phyloP scores from a whole-genome alignment of 2,329 filamentous ascomycete genomes.

The Alternaria novae-zelandiae region DNA sequence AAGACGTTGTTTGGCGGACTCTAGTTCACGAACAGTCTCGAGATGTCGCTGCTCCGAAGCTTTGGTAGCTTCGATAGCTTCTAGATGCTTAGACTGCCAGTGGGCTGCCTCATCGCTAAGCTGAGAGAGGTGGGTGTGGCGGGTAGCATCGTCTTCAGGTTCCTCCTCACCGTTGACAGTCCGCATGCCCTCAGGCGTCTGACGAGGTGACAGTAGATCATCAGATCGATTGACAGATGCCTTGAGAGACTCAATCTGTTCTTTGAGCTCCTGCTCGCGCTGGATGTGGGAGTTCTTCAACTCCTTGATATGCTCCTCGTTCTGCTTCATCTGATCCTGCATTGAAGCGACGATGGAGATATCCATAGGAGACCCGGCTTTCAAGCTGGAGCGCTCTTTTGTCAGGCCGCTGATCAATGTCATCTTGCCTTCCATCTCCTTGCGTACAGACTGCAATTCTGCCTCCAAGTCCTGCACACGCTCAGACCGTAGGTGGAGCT shows the following conservation, averaged over 20 bases:
- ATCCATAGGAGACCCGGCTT: conserved; percentile 79
- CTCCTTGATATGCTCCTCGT: conserved; percentile 75
- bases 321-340: conserved; percentile 86
- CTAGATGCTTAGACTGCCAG: conserved; percentile 79
- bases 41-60: conserved; percentile 75
- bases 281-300: conserved; percentile 75
- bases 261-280: conserved; percentile 76
- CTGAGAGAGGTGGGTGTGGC: conserved; percentile 66
- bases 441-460: conserved; percentile 81
- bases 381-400: conserved; percentile 88
- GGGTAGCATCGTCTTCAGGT: conserved; percentile 40
- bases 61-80: conserved; percentile 72
- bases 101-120: conserved; percentile 74
- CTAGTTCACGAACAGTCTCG: conserved; percentile 74
- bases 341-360: conserved; percentile 88
- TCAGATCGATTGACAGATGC: conserved; percentile 53
- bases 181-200: conserved; percentile 11
- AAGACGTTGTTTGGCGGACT: conserved; percentile 60
- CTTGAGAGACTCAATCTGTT: conserved; percentile 74
- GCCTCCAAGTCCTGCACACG: conserved; percentile 88
- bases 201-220: conserved; percentile 26
- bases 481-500: conserved; percentile 85
- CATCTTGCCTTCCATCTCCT: conserved; percentile 97
- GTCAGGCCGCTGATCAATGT: conserved; percentile 94
- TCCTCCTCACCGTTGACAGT: conserved; percentile 7